Percentiles rank a stretch among this genome's conserved stretches.
These are phyloP conservation scores for Jatropha curcas DNA, from an alignment of 345 rosid species.

Conservation along the genomic window DNA sequence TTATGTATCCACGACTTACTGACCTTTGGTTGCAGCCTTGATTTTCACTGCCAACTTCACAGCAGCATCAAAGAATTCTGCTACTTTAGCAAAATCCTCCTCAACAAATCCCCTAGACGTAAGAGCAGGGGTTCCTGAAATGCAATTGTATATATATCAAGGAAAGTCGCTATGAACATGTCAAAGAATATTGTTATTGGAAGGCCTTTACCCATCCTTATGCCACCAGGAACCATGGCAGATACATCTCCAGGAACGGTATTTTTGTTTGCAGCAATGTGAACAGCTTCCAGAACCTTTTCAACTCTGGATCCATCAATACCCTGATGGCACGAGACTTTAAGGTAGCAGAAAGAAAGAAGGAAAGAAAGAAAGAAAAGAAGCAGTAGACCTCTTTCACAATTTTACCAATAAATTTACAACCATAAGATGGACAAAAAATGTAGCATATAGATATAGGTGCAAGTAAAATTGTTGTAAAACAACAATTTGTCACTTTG, in stretches of 20 bases:
- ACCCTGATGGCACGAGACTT: constrained; percentile 45
- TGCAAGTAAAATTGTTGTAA: constrained; percentile 4
- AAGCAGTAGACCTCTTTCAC: too few relatives aligned
- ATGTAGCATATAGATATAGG: neutral
- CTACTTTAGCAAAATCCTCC: constrained; percentile 89
- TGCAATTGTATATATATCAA: constrained; percentile 21
- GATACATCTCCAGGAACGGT: constrained; percentile 99
- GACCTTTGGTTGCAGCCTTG: constrained; percentile 88
- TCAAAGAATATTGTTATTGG: neutral
- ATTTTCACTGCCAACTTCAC: constrained; percentile 79
- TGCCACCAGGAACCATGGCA: constrained; percentile 99
- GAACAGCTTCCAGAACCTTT: constrained; percentile 96
- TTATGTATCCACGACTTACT: constrained; percentile 4
- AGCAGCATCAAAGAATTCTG: constrained; percentile 81
- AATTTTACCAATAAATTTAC: neutral
- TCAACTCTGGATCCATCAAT: constrained; percentile 98
- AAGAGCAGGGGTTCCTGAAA: constrained; percentile 92
- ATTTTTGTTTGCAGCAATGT: constrained; percentile 97
- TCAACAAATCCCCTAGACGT: constrained; percentile 91
- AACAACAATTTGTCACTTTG: neutral
- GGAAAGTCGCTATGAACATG: neutral
- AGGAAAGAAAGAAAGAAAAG: too few relatives aligned
- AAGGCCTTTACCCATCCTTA: constrained; percentile 82
- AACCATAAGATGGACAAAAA: neutral
- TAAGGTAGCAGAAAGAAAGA: neutral